Conservation (phyloP, 257 asterid species). For the Anisodus tanguticus region DNA sequence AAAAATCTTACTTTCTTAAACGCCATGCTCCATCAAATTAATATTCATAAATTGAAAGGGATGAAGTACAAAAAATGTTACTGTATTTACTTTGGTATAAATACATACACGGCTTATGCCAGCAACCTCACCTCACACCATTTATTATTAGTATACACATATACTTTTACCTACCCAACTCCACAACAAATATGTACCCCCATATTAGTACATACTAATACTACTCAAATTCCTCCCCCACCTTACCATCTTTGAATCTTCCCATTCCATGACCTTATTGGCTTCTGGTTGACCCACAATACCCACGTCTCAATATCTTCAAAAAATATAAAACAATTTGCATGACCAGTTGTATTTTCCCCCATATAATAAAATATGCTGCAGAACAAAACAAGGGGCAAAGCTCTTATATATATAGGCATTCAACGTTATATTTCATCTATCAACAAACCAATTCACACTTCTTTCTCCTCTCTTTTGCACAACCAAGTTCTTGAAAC, state of each 20-base stretch:
- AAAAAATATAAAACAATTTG: conserved; percentile 26
- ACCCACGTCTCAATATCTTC: conserved; percentile 48
- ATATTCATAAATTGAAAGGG: no score
- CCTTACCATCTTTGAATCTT: conserved; percentile 50
- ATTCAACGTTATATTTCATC: conserved; percentile 15
- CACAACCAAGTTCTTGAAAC: not conserved
- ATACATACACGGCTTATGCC: not conserved
- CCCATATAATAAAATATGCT: not conserved
- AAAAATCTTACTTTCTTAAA: no score
- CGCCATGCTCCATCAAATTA: no score
- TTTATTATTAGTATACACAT: not conserved
- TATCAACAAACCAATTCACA: conserved; percentile 21
- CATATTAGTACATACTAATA: not conserved
- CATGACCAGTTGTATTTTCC: conserved; percentile 2
- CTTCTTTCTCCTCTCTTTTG: not conserved
- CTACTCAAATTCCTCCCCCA: not conserved
- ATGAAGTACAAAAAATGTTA: no score
- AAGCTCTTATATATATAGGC: not conserved
- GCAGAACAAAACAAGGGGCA: not conserved
- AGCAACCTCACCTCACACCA: conserved; percentile 35
- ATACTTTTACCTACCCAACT: conserved; percentile 25
- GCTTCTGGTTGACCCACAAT: conserved; percentile 66
- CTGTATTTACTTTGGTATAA: no score
- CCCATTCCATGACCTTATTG: conserved; percentile 49
- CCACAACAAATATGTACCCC: conserved; percentile 13